Percentiles rank a stretch among this genome's conserved stretches.
These are phyloP conservation scores for Leishmania major DNA, from an alignment of 208 protist species.

Conservation along the genomic window DNA sequence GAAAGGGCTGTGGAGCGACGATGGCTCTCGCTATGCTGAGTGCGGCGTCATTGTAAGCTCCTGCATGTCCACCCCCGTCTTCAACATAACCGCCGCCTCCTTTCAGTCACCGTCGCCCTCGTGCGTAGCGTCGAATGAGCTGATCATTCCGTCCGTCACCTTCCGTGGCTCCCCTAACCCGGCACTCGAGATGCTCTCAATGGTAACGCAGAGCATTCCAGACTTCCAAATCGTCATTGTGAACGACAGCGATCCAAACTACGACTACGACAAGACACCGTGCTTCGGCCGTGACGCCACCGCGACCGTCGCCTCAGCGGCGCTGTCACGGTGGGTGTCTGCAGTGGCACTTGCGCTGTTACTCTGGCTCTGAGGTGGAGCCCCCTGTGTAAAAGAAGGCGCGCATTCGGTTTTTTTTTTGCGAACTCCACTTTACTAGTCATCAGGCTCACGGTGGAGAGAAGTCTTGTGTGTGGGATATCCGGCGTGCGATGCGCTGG, in stretches of 20 bases:
- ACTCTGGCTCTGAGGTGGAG: not conserved
- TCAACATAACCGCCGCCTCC: conserved; percentile 28
- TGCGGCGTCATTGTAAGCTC: conserved; percentile 43
- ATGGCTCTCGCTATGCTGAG: conserved; percentile 37
- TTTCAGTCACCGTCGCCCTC: conserved; percentile 21
- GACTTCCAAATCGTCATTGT: conserved; percentile 57
- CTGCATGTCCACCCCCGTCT: conserved; percentile 39
- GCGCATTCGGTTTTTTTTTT: too few relatives aligned
- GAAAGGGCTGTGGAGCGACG: conserved; percentile 40
- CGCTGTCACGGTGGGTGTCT: not conserved
- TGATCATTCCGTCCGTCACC: conserved; percentile 40
- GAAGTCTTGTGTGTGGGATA: not conserved
- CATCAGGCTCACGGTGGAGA: not conserved
- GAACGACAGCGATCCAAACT: conserved; percentile 40
- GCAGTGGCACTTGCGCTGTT: not conserved
- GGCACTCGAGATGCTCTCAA: conserved; percentile 29
- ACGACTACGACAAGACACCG: conserved; percentile 38
- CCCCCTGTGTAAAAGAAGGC: not conserved
- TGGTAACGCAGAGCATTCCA: conserved; percentile 40
- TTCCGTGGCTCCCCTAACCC: conserved; percentile 32
- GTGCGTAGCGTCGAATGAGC: conserved; percentile 28
- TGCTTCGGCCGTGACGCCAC: conserved; percentile 40
- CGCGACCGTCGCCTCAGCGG: not conserved
- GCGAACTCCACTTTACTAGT: not conserved
- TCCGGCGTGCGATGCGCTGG: not conserved